Percentiles rank a stretch among this genome's conserved stretches.
Evolutionary conservation across 495 filamentous ascomycete species (phyloP).

Genomic region (Neurospora pannonica): DNA sequence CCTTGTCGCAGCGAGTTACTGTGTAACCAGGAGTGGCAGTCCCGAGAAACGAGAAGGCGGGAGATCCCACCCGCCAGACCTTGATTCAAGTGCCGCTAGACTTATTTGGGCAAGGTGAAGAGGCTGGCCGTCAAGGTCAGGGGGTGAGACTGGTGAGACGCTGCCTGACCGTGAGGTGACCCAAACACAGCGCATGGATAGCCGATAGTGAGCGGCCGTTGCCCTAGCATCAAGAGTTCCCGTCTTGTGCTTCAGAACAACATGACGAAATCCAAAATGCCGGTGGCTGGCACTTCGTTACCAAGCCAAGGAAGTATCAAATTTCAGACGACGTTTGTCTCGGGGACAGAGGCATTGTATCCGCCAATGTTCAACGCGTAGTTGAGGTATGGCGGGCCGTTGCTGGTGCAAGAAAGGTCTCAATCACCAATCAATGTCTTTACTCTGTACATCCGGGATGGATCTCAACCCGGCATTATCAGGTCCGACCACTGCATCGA

Average conservation of each 20-base stretch:
- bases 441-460: not conserved
- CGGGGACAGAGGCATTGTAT: not conserved
- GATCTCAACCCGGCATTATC: not conserved
- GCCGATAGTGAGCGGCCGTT: not conserved
- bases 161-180: not conserved
- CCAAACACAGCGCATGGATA: not conserved
- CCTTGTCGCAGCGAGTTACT: not conserved
- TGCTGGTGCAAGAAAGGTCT: not conserved
- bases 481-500: not conserved
- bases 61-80: not conserved
- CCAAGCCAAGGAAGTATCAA: not conserved
- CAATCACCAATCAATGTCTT: not conserved
- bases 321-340: not conserved
- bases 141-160: not conserved
- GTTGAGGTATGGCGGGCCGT: not conserved
- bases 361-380: not conserved
- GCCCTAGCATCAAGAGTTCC: not conserved
- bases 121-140: not conserved
- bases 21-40: not conserved
- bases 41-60: not conserved
- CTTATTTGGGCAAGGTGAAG: not conserved
- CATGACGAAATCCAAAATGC: not conserved
- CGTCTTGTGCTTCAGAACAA: not conserved
- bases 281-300: not conserved
- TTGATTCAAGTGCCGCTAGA: not conserved